Evolutionary conservation across 2,329 filamentous ascomycete species (phyloP).

Genomic region (Hawksworthiomyces lignivorus): DNA sequence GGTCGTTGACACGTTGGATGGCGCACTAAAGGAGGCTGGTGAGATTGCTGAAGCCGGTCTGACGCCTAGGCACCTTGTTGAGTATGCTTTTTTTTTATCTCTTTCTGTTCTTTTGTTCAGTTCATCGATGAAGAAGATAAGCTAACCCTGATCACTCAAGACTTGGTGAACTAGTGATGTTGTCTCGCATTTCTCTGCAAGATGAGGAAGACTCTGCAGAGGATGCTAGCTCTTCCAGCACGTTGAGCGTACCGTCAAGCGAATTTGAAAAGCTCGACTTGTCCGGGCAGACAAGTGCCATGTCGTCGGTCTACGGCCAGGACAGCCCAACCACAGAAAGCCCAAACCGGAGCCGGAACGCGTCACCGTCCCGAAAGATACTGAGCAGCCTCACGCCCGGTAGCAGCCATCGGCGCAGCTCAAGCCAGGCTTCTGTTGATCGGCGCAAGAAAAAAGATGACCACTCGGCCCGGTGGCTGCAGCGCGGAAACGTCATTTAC

Average conservation of each 20-base stretch:
- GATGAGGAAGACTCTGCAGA: constrained; percentile 27
- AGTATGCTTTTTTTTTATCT: constrained; percentile 38
- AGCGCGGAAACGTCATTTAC: constrained; percentile 58
- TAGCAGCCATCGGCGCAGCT: constrained; percentile 21
- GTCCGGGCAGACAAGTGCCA: constrained; percentile 5
- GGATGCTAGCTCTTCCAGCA: constrained; percentile 10
- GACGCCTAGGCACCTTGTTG: constrained; percentile 67
- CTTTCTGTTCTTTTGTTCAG: not conserved
- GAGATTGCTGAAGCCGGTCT: constrained; percentile 77
- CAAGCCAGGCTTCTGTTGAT: constrained; percentile 21
- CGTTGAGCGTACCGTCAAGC: constrained; percentile 1
- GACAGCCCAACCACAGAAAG: constrained; percentile 7
- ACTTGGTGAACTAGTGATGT: constrained; percentile 70
- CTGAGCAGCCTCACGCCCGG: constrained; percentile 10
- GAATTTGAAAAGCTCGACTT: constrained; percentile 12
- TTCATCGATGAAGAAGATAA: not conserved
- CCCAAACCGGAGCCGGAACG: constrained; percentile 4
- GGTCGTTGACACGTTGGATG: constrained; percentile 69
- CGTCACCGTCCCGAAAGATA: constrained; percentile 7
- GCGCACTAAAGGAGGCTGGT: constrained; percentile 74
- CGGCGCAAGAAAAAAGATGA: constrained; percentile 31
- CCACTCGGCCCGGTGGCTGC: constrained; percentile 47
- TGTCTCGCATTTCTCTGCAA: constrained; percentile 37
- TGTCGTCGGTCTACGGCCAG: constrained; percentile 8
- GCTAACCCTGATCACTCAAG: no score